phyloP scores from a whole-genome alignment of 768 basidiomycete genomes.

The Xerocomellus intermedius region DNA sequence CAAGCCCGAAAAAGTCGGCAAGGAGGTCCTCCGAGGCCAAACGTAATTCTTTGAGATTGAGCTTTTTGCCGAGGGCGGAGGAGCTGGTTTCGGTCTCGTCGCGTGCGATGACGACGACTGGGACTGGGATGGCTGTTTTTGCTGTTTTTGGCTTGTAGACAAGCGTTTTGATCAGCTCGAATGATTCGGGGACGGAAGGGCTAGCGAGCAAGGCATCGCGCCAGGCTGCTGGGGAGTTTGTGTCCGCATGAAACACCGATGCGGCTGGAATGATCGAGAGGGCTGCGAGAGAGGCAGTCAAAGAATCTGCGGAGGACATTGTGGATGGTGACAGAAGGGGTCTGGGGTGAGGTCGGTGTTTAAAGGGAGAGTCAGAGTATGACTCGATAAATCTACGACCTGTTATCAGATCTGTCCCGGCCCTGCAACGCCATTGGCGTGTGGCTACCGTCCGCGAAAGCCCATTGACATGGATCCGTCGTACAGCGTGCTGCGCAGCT shows the following conservation, averaged over 20 bases:
- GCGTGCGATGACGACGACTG: conserved; percentile 82
- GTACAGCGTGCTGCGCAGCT: conserved; percentile 23
- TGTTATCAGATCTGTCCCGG: conserved; percentile 22
- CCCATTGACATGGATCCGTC: conserved; percentile 22
- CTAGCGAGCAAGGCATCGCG: conserved; percentile 61
- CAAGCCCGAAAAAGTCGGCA: conserved; percentile 76
- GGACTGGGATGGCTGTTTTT: conserved; percentile 81
- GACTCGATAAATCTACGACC: conserved; percentile 23
- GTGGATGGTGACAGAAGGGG: conserved; percentile 16
- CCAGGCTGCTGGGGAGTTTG: conserved; percentile 76
- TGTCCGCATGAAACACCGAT: conserved; percentile 54
- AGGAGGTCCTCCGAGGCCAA: conserved; percentile 85
- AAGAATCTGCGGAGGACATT: conserved; percentile 37
- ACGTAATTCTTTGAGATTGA: conserved; percentile 84
- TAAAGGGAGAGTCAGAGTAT: conserved; percentile 19
- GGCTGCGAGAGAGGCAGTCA: conserved; percentile 43
- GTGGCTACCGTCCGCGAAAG: conserved; percentile 15
- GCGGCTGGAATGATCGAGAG: conserved; percentile 57
- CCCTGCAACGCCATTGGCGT: conserved; percentile 8
- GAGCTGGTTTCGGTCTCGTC: conserved; percentile 86
- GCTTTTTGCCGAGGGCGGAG: conserved; percentile 70
- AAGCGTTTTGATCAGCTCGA: conserved; percentile 81
- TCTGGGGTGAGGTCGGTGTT: conserved; percentile 6
- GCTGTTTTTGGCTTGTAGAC: conserved; percentile 97
- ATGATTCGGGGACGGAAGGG: conserved; percentile 51